Evolutionary conservation across 1,139 yeast genomes (phyloP), one percentile per base, ranked within the genome.

Genomic region (Lodderomyces oxycetoniae): DNA sequence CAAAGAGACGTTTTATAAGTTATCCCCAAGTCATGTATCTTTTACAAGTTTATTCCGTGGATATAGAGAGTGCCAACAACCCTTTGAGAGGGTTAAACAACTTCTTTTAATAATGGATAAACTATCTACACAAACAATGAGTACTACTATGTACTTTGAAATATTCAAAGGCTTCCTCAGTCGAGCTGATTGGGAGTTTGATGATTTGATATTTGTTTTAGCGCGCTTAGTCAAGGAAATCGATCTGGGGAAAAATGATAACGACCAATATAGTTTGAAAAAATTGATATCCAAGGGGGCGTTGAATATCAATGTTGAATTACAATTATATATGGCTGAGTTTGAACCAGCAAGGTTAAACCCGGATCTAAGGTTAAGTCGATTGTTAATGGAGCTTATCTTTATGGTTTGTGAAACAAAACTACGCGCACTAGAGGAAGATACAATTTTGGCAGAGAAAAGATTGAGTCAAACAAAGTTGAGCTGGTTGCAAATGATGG

Each of bases 11-110:
- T 25, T 40, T 9, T 47, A 45, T 22, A 32, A 37, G 19, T 29
- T 58, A 3, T 37, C 45, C 2, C 62, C 67, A 0, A 55, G 53
- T 11, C 55, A 57, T 28, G 43, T 42, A 4, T 57, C 67, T 1
- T 61, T 60, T 36, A 38, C 50, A n/a, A 48, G 49, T 4, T 46
- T 59, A 17, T 28, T 57, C 4, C 30, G 42, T 16, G 35, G 45
- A 11, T 50, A 52, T 30, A 44, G 48, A 13, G 20, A 29, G 4
- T 26, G 32, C 1, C 29, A 26, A 8, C 36, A 34, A 5, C 32
- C 39, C 12, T 35, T 47, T 20, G 35, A 38, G 2, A 42, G 45
- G n/a, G 44, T 54, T 10, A 30, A 42, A 11, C 32, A 41, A 14
- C 34, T 53, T 17, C 32, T 53, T 8, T 33, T 39, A 5, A 38